Evolutionary conservation across 2,329 filamentous ascomycete genomes (phyloP).

Genomic region (Cladosporium sp.): DNA sequence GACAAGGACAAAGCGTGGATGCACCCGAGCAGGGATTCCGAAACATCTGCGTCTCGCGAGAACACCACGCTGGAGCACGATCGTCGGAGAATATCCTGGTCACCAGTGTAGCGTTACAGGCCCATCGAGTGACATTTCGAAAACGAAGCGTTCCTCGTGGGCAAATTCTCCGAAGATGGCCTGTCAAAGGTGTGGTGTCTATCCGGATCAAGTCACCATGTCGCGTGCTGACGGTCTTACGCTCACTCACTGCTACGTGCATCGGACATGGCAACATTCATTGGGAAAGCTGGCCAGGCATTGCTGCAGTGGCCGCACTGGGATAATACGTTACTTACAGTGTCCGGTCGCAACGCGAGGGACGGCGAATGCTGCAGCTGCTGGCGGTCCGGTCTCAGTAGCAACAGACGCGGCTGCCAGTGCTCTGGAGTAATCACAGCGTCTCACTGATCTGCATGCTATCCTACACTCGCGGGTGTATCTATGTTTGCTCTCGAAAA

Average conservation of each 20-base stretch:
- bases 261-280: not conserved
- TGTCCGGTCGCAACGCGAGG: conserved; percentile 1
- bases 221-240: not conserved
- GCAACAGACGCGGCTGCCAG: not conserved
- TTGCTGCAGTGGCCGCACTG: conserved; percentile 2
- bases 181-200: not conserved
- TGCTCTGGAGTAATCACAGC: conserved; percentile 6
- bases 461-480: conserved; percentile 4
- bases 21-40: conserved; percentile 15
- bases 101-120: not conserved
- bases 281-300: not conserved
- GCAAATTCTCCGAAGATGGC: not conserved
- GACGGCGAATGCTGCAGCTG: conserved; percentile 2
- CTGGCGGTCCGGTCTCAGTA: conserved; percentile 1
- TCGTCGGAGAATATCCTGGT: conserved; percentile 8
- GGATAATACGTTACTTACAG: conserved; percentile 7
- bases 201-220: not conserved
- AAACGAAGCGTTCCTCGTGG: not conserved
- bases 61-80: not conserved
- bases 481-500: not conserved
- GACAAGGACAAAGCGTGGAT: conserved; percentile 14
- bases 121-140: not conserved
- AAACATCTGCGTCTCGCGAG: not conserved
- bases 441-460: conserved; percentile 11
- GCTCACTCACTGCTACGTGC: not conserved